These are phyloP conservation scores for Thalassiosira oceanica DNA, from an alignment of 352 stramenopile species.

Conservation along the genomic window DNA sequence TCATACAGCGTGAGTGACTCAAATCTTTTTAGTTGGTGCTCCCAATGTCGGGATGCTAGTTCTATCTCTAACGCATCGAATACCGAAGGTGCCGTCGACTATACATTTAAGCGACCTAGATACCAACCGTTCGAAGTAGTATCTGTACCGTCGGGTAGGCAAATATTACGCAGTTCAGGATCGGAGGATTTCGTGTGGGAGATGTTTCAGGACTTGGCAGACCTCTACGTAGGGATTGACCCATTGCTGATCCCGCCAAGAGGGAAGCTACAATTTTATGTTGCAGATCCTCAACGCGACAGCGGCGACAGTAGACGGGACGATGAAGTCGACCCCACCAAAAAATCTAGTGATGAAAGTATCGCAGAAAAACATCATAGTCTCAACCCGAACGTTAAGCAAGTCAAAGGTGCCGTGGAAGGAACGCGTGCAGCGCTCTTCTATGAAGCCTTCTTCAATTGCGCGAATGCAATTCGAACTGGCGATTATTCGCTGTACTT, in stretches of 20 bases:
- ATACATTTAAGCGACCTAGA: conserved; percentile 44
- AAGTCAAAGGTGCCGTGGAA: conserved; percentile 33
- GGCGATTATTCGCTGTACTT: conserved; percentile 63
- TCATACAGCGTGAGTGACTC: conserved; percentile 61
- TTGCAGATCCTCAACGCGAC: conserved; percentile 20
- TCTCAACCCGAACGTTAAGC: conserved; percentile 36
- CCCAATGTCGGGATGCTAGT: too few relatives aligned
- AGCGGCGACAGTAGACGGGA: conserved; percentile 2
- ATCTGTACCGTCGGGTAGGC: conserved; percentile 22
- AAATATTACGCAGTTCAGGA: conserved; percentile 51
- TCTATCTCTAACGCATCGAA: too few relatives aligned
- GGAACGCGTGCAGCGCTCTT: conserved; percentile 45
- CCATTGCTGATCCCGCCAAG: conserved; percentile 60
- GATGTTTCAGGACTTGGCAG: conserved; percentile 64
- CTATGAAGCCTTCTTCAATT: conserved; percentile 72
- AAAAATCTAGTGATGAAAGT: too few relatives aligned
- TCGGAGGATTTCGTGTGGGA: conserved; percentile 65
- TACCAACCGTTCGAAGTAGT: conserved; percentile 79
- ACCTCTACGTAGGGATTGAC: conserved; percentile 65
- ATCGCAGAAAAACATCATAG: too few relatives aligned
- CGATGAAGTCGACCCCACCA: conserved; percentile 5
- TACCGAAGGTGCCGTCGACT: conserved; percentile 63
- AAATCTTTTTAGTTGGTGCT: too few relatives aligned
- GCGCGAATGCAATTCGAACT: conserved; percentile 58
- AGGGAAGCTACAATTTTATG: conserved; percentile 44